Conservation (phyloP, 352 stramenopile species). For the Globisporangium orthogonon region DNA sequence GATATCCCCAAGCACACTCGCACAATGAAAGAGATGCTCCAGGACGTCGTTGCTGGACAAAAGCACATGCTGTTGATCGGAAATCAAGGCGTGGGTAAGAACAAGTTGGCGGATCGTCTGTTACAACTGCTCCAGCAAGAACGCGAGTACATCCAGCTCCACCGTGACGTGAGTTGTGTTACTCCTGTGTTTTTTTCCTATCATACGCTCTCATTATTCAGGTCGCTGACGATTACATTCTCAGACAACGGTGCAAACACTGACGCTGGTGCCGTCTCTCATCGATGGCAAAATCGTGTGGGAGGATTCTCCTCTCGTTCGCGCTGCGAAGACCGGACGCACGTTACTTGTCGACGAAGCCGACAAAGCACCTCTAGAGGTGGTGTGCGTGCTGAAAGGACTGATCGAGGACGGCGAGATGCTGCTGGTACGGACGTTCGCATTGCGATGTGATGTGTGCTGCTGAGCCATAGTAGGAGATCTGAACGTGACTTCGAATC, state of each 20-base stretch:
- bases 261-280: slow-evolving; percentile 88
- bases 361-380: slow-evolving; percentile 94
- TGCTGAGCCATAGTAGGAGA: neutral
- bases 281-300: slow-evolving; percentile 87
- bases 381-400: slow-evolving; percentile 93
- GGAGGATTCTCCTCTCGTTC: slow-evolving; percentile 93
- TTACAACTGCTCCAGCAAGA: slow-evolving; percentile 90
- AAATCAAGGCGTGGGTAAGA: slow-evolving; percentile 95
- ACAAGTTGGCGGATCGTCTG: slow-evolving; percentile 91
- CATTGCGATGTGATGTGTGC: neutral
- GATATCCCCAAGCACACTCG: slow-evolving; percentile 86
- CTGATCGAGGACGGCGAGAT: slow-evolving; percentile 96
- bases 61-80: slow-evolving; percentile 91
- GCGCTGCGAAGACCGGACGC: slow-evolving; percentile 87
- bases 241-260: slow-evolving; percentile 90
- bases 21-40: slow-evolving; percentile 85
- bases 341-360: slow-evolving; percentile 94
- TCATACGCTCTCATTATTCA: neutral
- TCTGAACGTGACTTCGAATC: neutral
- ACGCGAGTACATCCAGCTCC: slow-evolving; percentile 96
- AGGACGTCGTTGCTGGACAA: slow-evolving; percentile 82
- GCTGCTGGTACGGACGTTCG: slow-evolving; percentile 47
- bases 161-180: slow-evolving; percentile 82
- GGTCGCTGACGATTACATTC: neutral
- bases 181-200: neutral